Conservation (phyloP, 2,329 filamentous ascomycete genomes). For the Exophiala spinifera region DNA sequence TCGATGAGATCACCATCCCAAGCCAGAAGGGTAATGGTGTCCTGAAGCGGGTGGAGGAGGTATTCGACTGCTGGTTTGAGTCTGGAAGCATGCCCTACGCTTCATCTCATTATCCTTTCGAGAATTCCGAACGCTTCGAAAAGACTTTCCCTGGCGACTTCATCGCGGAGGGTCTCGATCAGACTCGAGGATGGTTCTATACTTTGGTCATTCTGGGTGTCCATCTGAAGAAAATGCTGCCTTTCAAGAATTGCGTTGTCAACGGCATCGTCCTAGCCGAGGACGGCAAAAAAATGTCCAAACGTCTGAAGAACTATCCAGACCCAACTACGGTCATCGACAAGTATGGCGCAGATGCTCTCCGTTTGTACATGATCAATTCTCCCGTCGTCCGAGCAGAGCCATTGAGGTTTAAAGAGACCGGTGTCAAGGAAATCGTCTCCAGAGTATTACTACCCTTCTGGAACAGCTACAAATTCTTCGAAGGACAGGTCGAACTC, state of each 20-base stretch:
- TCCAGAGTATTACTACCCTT: constrained; percentile 79
- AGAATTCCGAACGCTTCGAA: constrained; percentile 73
- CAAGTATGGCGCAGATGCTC: constrained; percentile 82
- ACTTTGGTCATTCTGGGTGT: constrained; percentile 79
- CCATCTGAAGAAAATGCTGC: constrained; percentile 73
- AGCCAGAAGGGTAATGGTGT: constrained; percentile 75
- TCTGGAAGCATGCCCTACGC: constrained; percentile 89
- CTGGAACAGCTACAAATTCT: constrained; percentile 93
- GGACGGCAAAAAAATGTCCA: constrained; percentile 94
- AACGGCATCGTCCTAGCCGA: constrained; percentile 86
- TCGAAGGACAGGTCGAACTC: constrained; percentile 77
- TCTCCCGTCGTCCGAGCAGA: constrained; percentile 85
- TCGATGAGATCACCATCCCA: constrained; percentile 85
- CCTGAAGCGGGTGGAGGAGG: constrained; percentile 73
- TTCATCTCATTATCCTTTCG: constrained; percentile 80
- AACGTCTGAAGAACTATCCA: constrained; percentile 86
- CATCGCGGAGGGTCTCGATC: constrained; percentile 82
- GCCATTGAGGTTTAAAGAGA: constrained; percentile 78
- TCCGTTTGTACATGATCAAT: constrained; percentile 88
- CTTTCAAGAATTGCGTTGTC: constrained; percentile 86
- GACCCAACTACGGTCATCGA: constrained; percentile 75
- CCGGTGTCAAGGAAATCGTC: constrained; percentile 84
- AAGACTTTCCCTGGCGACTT: constrained; percentile 80
- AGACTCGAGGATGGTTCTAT: constrained; percentile 91
- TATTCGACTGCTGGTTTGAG: constrained; percentile 93